These are phyloP conservation scores for Halophytophthora batemanensis DNA, from an alignment of 352 stramenopile species.

Conservation along the genomic window DNA sequence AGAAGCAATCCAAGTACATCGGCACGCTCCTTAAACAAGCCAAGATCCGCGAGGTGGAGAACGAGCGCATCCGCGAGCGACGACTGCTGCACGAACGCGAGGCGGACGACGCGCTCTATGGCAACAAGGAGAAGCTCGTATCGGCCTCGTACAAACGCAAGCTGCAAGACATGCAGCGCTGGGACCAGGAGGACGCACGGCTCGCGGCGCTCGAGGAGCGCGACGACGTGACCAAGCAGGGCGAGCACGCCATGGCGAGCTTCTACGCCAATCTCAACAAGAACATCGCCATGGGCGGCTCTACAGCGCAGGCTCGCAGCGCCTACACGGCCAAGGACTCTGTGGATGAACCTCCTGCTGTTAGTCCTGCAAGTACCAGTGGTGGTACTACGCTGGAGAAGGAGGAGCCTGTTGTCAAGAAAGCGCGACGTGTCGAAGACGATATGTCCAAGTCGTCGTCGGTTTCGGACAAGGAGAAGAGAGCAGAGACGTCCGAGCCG, in stretches of 20 bases:
- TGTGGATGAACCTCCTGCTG: no score
- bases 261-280: constrained; percentile 92
- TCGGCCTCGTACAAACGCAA: constrained; percentile 91
- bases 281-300: constrained; percentile 90
- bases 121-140: constrained; percentile 90
- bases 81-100: constrained; percentile 82
- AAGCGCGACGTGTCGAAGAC: neutral
- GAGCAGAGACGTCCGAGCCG: constrained; percentile 7
- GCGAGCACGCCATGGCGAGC: constrained; percentile 68
- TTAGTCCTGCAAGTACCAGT: no score
- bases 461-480: neutral
- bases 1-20: constrained; percentile 87
- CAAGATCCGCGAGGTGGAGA: constrained; percentile 88
- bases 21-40: constrained; percentile 85
- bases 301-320: constrained; percentile 63
- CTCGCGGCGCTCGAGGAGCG: constrained; percentile 61
- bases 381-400: no score
- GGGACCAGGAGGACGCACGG: constrained; percentile 77
- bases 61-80: constrained; percentile 86
- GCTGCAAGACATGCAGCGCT: constrained; percentile 86
- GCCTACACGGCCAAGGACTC: constrained; percentile 74
- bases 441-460: neutral
- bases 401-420: neutral
- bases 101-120: constrained; percentile 75
- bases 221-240: constrained; percentile 76